Percentiles rank a stretch among this genome's conserved stretches.
Conservation (phyloP, 1,139 yeast genomes). For the Yamadazyma trypodendri region DNA sequence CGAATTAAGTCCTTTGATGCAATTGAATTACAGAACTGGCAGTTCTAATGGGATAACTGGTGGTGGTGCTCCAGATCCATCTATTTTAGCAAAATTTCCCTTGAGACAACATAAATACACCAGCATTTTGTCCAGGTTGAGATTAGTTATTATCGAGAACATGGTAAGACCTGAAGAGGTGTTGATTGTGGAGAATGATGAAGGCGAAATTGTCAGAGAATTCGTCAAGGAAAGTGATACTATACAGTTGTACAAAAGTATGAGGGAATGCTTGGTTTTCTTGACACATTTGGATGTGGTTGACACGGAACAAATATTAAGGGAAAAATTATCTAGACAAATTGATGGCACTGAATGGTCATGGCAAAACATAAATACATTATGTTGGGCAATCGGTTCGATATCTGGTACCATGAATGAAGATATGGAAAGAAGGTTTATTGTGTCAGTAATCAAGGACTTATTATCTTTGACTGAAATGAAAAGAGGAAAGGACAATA, state of each 20-base stretch:
- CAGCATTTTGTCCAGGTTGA: conserved; percentile 71
- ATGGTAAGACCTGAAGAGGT: conserved; percentile 99
- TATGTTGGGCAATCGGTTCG: conserved; percentile 99
- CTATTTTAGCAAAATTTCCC: conserved; percentile 68
- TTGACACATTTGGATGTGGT: conserved; percentile 92
- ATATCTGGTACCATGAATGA: conserved; percentile 99
- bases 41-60: conserved; percentile 28
- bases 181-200: conserved; percentile 93
- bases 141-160: conserved; percentile 89
- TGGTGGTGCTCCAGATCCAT: conserved; percentile 89
- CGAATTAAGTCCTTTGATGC: conserved; percentile 74
- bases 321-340: conserved; percentile 84
- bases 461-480: conserved; percentile 86
- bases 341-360: conserved; percentile 98
- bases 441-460: conserved; percentile 91
- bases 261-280: conserved; percentile 93
- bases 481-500: conserved; percentile 96
- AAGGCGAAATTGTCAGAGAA: conserved; percentile 97
- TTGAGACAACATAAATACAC: conserved; percentile 84
- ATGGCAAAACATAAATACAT: conserved; percentile 94
- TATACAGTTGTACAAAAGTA: conserved; percentile 88
- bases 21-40: conserved; percentile 51
- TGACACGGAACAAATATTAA: conserved; percentile 93
- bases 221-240: conserved; percentile 97
- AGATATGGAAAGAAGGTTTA: conserved; percentile 92